phyloP scores from a whole-genome alignment of 2,329 filamentous ascomycete species.

The Fusarium sp. region DNA sequence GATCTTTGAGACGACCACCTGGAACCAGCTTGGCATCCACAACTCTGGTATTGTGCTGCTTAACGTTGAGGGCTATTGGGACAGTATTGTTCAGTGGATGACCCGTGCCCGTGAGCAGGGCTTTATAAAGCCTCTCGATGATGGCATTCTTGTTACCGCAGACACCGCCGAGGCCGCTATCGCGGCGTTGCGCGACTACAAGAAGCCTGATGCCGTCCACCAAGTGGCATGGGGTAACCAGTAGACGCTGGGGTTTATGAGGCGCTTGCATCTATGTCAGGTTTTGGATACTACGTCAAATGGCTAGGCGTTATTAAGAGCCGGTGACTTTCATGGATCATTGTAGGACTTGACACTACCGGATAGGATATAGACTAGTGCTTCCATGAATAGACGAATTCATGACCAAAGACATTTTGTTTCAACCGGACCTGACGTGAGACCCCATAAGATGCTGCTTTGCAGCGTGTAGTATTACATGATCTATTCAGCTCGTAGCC shows the following conservation, averaged over 20 bases:
- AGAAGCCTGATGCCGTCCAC: constrained; percentile 81
- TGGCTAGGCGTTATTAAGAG: constrained; percentile 36
- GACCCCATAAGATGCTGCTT: constrained; percentile 48
- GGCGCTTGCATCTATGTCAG: constrained; percentile 26
- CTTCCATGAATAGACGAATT: constrained; percentile 45
- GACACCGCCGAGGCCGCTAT: constrained; percentile 81
- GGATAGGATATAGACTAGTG: constrained; percentile 40
- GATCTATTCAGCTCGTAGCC: constrained; percentile 51
- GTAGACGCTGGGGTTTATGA: constrained; percentile 54
- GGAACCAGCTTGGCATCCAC: constrained; percentile 98
- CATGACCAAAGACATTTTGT: constrained; percentile 35
- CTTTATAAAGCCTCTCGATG: constrained; percentile 82
- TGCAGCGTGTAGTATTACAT: constrained; percentile 56
- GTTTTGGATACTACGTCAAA: constrained; percentile 18
- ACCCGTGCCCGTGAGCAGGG: constrained; percentile 80
- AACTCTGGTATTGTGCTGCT: constrained; percentile 82
- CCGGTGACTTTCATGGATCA: constrained; percentile 22
- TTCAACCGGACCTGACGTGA: constrained; percentile 31
- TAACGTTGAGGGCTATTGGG: constrained; percentile 94
- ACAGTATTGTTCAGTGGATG: constrained; percentile 88
- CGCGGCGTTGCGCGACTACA: constrained; percentile 79
- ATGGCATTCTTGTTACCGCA: constrained; percentile 84
- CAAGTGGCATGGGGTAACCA: constrained; percentile 86
- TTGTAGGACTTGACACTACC: constrained; percentile 24
- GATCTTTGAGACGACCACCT: constrained; percentile 90